Evolutionary conservation across 352 stramenopile genomes (phyloP).

Genomic region (Phytophthora tentaculata): DNA sequence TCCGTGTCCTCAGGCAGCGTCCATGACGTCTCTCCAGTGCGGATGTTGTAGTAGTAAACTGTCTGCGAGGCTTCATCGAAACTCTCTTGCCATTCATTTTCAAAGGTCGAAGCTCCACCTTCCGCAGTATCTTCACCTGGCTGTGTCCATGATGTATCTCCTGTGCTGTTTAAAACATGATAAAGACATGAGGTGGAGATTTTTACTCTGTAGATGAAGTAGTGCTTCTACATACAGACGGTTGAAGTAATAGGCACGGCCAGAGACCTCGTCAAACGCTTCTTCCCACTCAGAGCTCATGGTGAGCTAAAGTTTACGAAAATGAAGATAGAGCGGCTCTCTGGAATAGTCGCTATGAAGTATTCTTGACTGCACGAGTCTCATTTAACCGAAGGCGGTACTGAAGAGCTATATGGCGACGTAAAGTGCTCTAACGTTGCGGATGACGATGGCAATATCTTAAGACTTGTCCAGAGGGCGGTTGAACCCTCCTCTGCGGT

Average conservation of each 20-base stretch:
- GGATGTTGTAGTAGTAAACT: constrained; percentile 72
- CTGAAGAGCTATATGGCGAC: too few species aligned
- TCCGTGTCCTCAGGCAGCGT: constrained; percentile 42
- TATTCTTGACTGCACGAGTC: not conserved
- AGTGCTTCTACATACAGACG: constrained; percentile 33
- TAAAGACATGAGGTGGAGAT: not conserved
- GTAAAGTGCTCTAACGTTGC: not conserved
- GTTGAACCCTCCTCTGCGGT: constrained; percentile 96
- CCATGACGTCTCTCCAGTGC: constrained; percentile 76
- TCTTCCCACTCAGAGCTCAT: constrained; percentile 51
- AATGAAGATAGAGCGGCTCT: constrained; percentile 16
- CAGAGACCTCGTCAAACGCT: constrained; percentile 52
- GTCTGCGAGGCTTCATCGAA: constrained; percentile 76
- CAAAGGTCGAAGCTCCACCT: constrained; percentile 2
- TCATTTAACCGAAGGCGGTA: too few species aligned
- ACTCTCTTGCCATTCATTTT: constrained; percentile 56
- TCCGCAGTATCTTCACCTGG: constrained; percentile 37
- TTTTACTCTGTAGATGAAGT: not conserved
- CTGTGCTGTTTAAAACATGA: constrained; percentile 40
- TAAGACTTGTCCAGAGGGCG: constrained; percentile 86
- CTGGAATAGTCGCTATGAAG: not conserved
- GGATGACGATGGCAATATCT: not conserved
- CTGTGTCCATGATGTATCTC: constrained; percentile 61
- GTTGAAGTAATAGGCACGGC: constrained; percentile 65
- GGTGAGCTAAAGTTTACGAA: not conserved